Conservation (phyloP, 139 green algal species). For the Picochlorum sp. region DNA sequence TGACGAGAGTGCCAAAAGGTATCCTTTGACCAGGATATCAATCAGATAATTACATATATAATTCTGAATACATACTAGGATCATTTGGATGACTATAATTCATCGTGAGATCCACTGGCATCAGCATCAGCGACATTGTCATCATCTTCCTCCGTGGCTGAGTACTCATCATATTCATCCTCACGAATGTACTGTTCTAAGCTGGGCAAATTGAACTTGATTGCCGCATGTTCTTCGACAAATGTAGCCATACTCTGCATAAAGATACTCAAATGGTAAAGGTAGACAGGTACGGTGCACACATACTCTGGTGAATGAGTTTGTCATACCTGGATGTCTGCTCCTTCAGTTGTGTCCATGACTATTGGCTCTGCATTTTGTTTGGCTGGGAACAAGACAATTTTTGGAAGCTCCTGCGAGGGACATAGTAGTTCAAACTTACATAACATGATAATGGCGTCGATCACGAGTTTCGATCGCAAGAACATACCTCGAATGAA, state of each 20-base stretch:
- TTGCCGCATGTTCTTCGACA: background rate
- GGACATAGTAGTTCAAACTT: background rate
- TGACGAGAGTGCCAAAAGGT: background rate
- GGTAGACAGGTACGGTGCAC: background rate
- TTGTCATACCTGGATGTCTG: background rate
- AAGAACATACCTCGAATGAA: background rate
- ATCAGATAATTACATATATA: too few relatives aligned
- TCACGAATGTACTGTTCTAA: background rate
- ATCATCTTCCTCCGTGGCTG: background rate
- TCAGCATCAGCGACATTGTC: background rate
- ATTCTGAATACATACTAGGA: too few relatives aligned
- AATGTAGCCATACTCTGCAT: slow-evolving; percentile 1
- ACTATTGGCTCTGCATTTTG: slow-evolving; percentile 8
- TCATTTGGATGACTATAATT: background rate
- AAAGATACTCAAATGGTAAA: background rate
- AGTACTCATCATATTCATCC: slow-evolving; percentile 1
- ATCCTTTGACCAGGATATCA: too few relatives aligned
- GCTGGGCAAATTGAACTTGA: slow-evolving; percentile 3
- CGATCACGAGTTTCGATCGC: background rate
- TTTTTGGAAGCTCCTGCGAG: slow-evolving; percentile 25
- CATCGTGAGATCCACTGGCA: background rate
- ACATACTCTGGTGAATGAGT: background rate
- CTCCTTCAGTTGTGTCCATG: background rate
- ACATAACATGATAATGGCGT: background rate
- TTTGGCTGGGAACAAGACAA: slow-evolving; percentile 30